Percentiles rank a stretch among this genome's conserved stretches.
phyloP scores from a whole-genome alignment of 805 yeast genomes.

The Metschnikowia sp. region DNA sequence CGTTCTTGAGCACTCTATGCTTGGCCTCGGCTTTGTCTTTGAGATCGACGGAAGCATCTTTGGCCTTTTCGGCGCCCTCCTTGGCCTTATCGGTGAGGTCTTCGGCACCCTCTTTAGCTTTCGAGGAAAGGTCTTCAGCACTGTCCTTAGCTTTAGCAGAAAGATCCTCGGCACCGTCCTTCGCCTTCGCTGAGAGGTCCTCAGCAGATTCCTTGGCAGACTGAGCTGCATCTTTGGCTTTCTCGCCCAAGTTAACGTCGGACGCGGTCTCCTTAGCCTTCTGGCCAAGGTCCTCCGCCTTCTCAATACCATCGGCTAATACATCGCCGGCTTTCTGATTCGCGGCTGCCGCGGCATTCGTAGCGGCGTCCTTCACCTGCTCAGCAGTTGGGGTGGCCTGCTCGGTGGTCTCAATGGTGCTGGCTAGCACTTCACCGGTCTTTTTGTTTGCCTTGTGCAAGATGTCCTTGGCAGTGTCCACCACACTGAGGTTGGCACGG shows the following conservation, averaged over 20 bases:
- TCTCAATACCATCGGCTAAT: constrained; percentile 32
- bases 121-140: neutral
- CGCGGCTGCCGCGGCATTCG: constrained; percentile 16
- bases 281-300: constrained; percentile 18
- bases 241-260: constrained; percentile 2
- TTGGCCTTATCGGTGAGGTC: constrained; percentile 9
- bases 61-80: constrained; percentile 13
- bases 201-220: constrained; percentile 6
- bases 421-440: constrained; percentile 42
- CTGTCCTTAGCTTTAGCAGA: neutral
- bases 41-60: constrained; percentile 14
- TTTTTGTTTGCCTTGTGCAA: constrained; percentile 31
- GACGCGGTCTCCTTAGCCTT: constrained; percentile 10
- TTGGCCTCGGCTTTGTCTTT: constrained; percentile 15
- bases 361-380: constrained; percentile 21
- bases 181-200: constrained; percentile 11
- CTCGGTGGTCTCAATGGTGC: constrained; percentile 38
- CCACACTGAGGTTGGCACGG: constrained; percentile 19
- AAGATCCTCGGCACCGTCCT: constrained; percentile 6
- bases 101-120: neutral
- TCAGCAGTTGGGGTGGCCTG: constrained; percentile 19
- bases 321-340: constrained; percentile 32
- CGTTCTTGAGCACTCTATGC: constrained; percentile 25
- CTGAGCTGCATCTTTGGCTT: constrained; percentile 2
- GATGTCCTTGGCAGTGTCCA: constrained; percentile 36